A percentile compares a stretch with the other conserved stretches of the same genome.
Conservation (phyloP, 106 monocot species). For the Dendrobium officinale region DNA sequence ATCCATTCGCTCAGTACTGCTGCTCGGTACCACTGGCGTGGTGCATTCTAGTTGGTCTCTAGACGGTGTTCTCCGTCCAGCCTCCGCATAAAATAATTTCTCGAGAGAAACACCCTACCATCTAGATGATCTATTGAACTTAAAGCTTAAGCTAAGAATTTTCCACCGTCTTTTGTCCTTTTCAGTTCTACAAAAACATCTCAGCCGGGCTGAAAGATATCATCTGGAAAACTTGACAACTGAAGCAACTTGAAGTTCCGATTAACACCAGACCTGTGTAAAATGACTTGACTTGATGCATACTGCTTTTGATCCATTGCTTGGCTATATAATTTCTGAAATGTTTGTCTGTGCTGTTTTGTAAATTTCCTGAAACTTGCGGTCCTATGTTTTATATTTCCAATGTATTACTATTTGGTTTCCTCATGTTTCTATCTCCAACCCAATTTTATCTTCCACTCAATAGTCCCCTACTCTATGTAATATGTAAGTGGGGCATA, state of each 20-base stretch:
- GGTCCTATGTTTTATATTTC: too few species aligned
- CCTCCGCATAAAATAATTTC: too few species aligned
- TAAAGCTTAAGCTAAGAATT: background rate
- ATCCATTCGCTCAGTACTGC: too few species aligned
- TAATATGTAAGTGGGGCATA: too few species aligned
- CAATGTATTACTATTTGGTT: too few species aligned
- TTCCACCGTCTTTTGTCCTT: background rate
- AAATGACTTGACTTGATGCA: background rate
- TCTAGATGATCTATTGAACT: background rate
- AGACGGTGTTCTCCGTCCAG: too few species aligned
- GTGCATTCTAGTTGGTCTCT: too few species aligned
- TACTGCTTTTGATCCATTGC: background rate
- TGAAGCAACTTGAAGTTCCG: background rate
- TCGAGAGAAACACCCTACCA: background rate
- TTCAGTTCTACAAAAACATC: slow-evolving; percentile 46
- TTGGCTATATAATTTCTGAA: background rate
- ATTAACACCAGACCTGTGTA: background rate
- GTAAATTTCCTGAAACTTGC: background rate
- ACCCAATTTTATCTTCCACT: too few species aligned
- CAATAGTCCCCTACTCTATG: too few species aligned
- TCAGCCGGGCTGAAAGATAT: slow-evolving; percentile 48
- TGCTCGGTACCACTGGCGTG: too few species aligned
- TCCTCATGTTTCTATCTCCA: too few species aligned
- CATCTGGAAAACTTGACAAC: slow-evolving; percentile 12
- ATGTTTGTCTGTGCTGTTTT: background rate